A percentile compares a stretch with the other conserved stretches of the same genome.
phyloP scores from a whole-genome alignment of 106 monocot genomes.

The Cymbidium sinense region DNA sequence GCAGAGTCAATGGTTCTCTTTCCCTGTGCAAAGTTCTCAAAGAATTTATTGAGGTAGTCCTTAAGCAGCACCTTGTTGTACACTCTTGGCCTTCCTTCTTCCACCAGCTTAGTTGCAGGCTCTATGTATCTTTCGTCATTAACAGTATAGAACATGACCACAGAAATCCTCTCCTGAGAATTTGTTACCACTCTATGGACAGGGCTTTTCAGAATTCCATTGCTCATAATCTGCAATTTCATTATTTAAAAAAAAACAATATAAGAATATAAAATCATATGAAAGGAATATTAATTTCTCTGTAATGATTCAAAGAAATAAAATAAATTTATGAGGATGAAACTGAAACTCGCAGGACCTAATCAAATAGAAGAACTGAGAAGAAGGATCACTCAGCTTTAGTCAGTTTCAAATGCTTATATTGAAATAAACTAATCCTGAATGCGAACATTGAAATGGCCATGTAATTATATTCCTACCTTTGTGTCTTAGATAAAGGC shows the following conservation, averaged over 20 bases:
- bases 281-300: too few species aligned
- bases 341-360: too few species aligned
- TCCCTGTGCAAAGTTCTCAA: conserved; percentile 19
- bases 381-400: too few species aligned
- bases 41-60: conserved; percentile 17
- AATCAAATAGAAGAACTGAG: too few species aligned
- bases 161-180: conserved; percentile 24
- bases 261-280: too few species aligned
- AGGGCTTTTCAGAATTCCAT: conserved; percentile 40
- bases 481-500: too few species aligned
- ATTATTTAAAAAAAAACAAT: too few species aligned
- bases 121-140: conserved; percentile 21
- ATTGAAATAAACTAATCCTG: too few species aligned
- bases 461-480: too few species aligned
- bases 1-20: conserved; percentile 20
- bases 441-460: too few species aligned
- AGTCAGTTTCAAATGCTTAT: not conserved
- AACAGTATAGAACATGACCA: conserved; percentile 31
- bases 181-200: conserved; percentile 38
- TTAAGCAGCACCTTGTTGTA: conserved; percentile 29
- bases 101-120: conserved; percentile 23
- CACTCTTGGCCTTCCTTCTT: conserved; percentile 21
- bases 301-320: too few species aligned
- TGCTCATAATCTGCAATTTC: conserved; percentile 43
- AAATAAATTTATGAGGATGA: too few species aligned